These are phyloP conservation scores for Clitoria ternatea DNA, from an alignment of 306 rosid genomes.

Conservation along the genomic window DNA sequence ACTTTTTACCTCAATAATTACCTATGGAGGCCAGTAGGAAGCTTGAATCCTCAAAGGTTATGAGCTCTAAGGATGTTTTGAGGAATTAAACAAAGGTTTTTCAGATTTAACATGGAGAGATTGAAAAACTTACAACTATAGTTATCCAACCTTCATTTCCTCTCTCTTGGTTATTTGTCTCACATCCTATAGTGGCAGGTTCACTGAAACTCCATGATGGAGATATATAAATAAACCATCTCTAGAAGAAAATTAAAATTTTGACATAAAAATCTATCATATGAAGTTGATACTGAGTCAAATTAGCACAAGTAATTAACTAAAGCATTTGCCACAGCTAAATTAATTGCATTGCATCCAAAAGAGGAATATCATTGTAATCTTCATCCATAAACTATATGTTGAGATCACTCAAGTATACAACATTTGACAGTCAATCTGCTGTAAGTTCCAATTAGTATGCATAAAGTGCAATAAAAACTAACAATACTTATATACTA, in stretches of 20 bases:
- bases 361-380: not conserved
- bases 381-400: not conserved
- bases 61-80: not conserved
- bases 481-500: too few relatives aligned
- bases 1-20: not conserved
- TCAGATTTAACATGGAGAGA: not conserved
- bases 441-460: too few relatives aligned
- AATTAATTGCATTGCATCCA: not conserved
- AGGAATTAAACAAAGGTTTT: not conserved
- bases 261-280: not conserved
- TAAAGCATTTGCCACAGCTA: not conserved
- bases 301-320: not conserved
- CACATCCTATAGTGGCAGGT: slow-evolving; percentile 58
- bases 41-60: not conserved
- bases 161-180: slow-evolving; percentile 31
- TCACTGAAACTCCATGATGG: slow-evolving; percentile 53
- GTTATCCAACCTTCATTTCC: slow-evolving; percentile 55
- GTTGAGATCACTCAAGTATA: too few relatives aligned
- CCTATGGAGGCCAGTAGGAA: not conserved
- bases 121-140: slow-evolving; percentile 53
- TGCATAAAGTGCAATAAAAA: too few relatives aligned
- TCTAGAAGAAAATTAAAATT: slow-evolving; percentile 1
- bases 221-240: not conserved
- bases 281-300: not conserved
- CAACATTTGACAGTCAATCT: too few relatives aligned